A percentile compares a stretch with the other conserved stretches of the same genome.
These are phyloP conservation scores for Colletotrichum spaethianum DNA, from an alignment of 2,329 filamentous ascomycete genomes.

Conservation along the genomic window DNA sequence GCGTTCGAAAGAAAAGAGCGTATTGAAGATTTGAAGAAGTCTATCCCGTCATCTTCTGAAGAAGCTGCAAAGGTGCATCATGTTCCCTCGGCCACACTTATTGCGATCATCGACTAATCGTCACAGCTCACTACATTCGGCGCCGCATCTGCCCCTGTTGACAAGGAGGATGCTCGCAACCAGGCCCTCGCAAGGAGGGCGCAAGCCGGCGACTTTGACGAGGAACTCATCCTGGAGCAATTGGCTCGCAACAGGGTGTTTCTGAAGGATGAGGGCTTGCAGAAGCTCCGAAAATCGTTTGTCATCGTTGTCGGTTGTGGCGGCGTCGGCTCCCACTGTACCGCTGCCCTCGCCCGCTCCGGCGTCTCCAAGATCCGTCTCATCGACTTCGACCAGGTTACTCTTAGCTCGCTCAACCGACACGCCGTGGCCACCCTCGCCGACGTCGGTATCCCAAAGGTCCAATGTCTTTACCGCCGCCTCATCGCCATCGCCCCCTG, in stretches of 20 bases:
- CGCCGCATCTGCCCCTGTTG: conserved; percentile 63
- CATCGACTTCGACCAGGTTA: conserved; percentile 98
- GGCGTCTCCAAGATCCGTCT: conserved; percentile 90
- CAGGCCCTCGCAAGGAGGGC: conserved; percentile 71
- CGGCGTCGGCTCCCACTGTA: conserved; percentile 94
- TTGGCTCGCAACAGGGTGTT: conserved; percentile 94
- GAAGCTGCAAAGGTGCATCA: conserved; percentile 50
- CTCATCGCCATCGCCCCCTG: conserved; percentile 92
- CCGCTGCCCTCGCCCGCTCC: conserved; percentile 87
- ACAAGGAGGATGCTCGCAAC: conserved; percentile 74
- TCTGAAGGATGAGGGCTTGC: conserved; percentile 84
- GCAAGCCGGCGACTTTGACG: conserved; percentile 75
- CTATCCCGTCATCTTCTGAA: conserved; percentile 64
- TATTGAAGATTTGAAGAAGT: conserved; percentile 70
- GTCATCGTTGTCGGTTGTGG: conserved; percentile 93
- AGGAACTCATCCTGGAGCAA: conserved; percentile 93
- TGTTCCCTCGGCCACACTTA: background rate
- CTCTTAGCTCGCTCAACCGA: conserved; percentile 92
- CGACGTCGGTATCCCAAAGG: conserved; percentile 94
- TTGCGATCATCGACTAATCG: conserved; percentile 42
- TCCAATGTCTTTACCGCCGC: conserved; percentile 84
- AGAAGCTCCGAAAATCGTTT: conserved; percentile 84
- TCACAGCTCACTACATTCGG: conserved; percentile 73
- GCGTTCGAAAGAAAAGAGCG: conserved; percentile 68
- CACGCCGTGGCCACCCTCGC: conserved; percentile 95